These are phyloP conservation scores for Picochlorum sp. DNA, from an alignment of 139 green algal species.

Conservation along the genomic window DNA sequence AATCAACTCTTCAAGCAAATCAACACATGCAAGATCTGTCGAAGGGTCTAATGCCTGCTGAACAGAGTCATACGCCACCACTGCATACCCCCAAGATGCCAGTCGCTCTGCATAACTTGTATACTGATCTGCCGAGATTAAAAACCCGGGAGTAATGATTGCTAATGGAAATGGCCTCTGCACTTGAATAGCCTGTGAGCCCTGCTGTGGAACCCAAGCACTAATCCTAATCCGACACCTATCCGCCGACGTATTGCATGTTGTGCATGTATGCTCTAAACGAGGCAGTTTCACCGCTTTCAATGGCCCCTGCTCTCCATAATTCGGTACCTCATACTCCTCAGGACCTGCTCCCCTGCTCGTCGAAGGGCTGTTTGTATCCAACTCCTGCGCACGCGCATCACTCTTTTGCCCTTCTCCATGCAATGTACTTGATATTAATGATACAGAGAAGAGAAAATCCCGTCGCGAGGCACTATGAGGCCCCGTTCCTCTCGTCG, in stretches of 20 bases:
- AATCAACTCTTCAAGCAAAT: conserved; percentile 52
- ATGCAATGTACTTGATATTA: no score
- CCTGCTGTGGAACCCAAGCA: conserved; percentile 54
- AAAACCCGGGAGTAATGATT: conserved; percentile 77
- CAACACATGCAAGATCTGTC: conserved; percentile 58
- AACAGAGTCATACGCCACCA: conserved; percentile 48
- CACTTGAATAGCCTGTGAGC: conserved; percentile 5
- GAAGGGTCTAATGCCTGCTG: conserved; percentile 54
- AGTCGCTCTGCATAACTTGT: conserved; percentile 43
- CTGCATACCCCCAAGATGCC: conserved; percentile 37
- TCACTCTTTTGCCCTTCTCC: no score
- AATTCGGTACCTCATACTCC: conserved; percentile 17
- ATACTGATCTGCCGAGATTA: conserved; percentile 62
- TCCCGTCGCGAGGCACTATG: no score
- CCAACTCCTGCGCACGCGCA: no score
- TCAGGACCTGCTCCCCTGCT: no score
- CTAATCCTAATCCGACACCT: conserved; percentile 55
- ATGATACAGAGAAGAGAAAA: no score
- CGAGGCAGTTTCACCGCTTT: conserved; percentile 42
- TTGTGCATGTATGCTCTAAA: conserved; percentile 67
- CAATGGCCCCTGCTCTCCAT: conserved; percentile 40
- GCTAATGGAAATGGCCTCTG: conserved; percentile 71
- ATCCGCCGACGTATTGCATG: conserved; percentile 58
- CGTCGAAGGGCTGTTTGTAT: no score
- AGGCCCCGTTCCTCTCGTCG: no score